phyloP scores from a whole-genome alignment of 2,329 filamentous ascomycete genomes.

The Stemphylium vesicarium region DNA sequence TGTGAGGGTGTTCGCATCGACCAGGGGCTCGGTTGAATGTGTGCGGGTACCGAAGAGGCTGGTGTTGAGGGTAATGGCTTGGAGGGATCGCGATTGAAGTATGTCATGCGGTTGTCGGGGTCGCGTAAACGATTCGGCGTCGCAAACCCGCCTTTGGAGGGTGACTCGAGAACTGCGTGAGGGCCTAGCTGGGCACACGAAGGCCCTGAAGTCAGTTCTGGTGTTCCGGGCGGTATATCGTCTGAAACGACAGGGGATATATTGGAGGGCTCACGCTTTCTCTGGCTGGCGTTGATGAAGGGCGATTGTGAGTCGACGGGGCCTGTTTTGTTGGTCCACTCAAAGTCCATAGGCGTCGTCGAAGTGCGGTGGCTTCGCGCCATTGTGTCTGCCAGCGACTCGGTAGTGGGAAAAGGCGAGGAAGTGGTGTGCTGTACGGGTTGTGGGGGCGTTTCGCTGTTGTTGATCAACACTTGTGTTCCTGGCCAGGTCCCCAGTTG shows the following conservation, averaged over 20 bases:
- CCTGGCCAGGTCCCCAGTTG: conserved; percentile 12
- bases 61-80: conserved; percentile 48
- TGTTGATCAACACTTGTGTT: conserved; percentile 23
- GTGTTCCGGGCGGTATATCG: neutral
- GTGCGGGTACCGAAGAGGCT: conserved; percentile 30
- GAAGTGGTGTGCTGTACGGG: neutral
- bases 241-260: conserved; percentile 5
- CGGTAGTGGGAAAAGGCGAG: neutral
- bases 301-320: conserved; percentile 56
- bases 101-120: conserved; percentile 57
- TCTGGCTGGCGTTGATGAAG: conserved; percentile 49
- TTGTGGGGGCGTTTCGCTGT: conserved; percentile 18
- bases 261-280: conserved; percentile 47
- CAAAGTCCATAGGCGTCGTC: conserved; percentile 61
- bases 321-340: conserved; percentile 57
- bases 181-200: conserved; percentile 31
- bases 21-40: conserved; percentile 42
- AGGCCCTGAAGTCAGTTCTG: conserved; percentile 22
- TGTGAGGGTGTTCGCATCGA: conserved; percentile 42
- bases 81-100: conserved; percentile 49
- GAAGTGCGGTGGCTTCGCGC: conserved; percentile 45
- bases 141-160: conserved; percentile 54
- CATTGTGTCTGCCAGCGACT: conserved; percentile 23
- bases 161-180: conserved; percentile 51
- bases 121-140: conserved; percentile 53